Evolutionary conservation across 495 filamentous ascomycete genomes (phyloP).

Genomic region (Emericellopsis terricola): DNA sequence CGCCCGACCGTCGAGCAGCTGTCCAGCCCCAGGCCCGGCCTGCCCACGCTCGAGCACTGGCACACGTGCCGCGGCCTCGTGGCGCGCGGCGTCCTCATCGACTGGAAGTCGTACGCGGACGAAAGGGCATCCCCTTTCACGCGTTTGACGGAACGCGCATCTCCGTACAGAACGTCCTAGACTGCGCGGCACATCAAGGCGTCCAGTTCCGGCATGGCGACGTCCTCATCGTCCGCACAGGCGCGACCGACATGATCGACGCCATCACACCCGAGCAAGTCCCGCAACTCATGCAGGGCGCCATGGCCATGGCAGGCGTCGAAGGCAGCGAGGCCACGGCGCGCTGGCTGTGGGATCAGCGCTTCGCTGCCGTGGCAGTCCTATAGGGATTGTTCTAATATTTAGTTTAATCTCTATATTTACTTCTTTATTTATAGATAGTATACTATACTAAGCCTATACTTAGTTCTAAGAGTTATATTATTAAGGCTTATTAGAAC

Average conservation of each 20-base stretch:
- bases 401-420: too few relatives aligned
- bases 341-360: conserved; percentile 36
- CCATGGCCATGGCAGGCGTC: conserved; percentile 11
- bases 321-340: conserved; percentile 38
- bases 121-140: conserved; percentile 32
- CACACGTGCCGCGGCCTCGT: conserved; percentile 29
- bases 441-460: too few relatives aligned
- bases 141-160: conserved; percentile 43
- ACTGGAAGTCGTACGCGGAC: conserved; percentile 25
- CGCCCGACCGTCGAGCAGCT: conserved; percentile 13
- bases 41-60: conserved; percentile 24
- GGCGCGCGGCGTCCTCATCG: conserved; percentile 39
- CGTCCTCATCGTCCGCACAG: conserved; percentile 48
- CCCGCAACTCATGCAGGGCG: conserved; percentile 15
- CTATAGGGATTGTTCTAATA: too few relatives aligned
- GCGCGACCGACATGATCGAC: conserved; percentile 41
- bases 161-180: conserved; percentile 34
- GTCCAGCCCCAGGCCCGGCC: conserved; percentile 9
- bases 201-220: conserved; percentile 40
- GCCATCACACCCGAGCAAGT: conserved; percentile 25
- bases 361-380: conserved; percentile 36
- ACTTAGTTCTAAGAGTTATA: too few relatives aligned
- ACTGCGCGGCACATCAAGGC: conserved; percentile 36
- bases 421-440: too few relatives aligned
- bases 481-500: too few relatives aligned